Evolutionary conservation across 495 filamentous ascomycete genomes (phyloP).

Genomic region (Thozetella sp.): DNA sequence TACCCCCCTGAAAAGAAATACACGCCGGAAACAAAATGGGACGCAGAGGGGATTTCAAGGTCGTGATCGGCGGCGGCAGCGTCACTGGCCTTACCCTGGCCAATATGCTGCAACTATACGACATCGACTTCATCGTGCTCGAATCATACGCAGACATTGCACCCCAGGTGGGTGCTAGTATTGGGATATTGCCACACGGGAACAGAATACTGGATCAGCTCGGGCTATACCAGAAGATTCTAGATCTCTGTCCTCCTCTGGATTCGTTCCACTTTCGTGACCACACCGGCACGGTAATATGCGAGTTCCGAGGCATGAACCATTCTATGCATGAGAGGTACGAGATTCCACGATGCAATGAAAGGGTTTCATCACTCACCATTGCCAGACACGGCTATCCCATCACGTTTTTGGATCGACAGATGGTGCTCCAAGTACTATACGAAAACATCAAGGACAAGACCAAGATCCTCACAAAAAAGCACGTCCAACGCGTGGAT

Average conservation of each 20-base stretch:
- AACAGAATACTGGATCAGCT: slow-evolving; percentile 50
- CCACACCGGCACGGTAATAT: slow-evolving; percentile 11
- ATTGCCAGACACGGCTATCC: slow-evolving; percentile 31
- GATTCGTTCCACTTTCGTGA: slow-evolving; percentile 54
- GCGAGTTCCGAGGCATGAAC: too few species aligned
- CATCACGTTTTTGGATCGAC: slow-evolving; percentile 29
- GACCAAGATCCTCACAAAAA: slow-evolving; percentile 22
- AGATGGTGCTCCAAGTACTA: slow-evolving; percentile 29
- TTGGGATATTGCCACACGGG: slow-evolving; percentile 34
- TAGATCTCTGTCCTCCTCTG: slow-evolving; percentile 58
- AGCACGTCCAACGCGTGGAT: slow-evolving; percentile 24
- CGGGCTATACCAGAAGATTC: slow-evolving; percentile 30
- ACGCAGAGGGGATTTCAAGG: too few species aligned
- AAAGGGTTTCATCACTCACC: not conserved
- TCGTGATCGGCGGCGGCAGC: slow-evolving; percentile 55
- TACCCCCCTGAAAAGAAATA: too few species aligned
- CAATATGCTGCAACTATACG: slow-evolving; percentile 35
- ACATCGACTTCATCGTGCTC: slow-evolving; percentile 51
- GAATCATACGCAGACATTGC: slow-evolving; percentile 37
- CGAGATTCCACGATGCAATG: too few species aligned
- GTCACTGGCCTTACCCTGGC: slow-evolving; percentile 50
- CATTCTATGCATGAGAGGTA: too few species aligned
- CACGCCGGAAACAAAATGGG: too few species aligned
- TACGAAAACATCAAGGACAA: slow-evolving; percentile 28
- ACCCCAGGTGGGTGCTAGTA: slow-evolving; percentile 35